Base-by-base conservation (phyloP, 306 rosid species). In the apple (Malus domestica) region DNA sequence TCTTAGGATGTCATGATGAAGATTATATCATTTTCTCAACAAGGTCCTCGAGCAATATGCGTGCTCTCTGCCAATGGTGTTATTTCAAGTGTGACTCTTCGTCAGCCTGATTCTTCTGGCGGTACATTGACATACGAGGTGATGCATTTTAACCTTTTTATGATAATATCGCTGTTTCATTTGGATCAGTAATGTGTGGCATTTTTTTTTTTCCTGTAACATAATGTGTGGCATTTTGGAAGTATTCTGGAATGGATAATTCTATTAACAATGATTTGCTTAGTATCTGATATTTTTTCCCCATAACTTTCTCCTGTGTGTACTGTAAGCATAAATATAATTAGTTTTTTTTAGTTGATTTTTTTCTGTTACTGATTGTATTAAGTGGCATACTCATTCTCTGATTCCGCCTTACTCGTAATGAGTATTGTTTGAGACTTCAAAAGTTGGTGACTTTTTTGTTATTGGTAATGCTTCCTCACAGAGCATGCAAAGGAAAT, bases 21-120 rank as follows among this genome's bases (percentile, higher is more conserved):
- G 90, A 82, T 94, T 57, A 94, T 94, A 87, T 94, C 98, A 55
- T 94, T 94, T 86, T 94, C 98, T 70, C 98, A 90, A 86, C 98
- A 94, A 89, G 98, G 97, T 61, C 96, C 97, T 44, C 91, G 90
- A 85, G 88, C 96, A 35, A 86, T 94, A 58, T 94, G 98, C 88
- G 86, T 94, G 79, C 91, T 94, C 66, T 91, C 98, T 4, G 98
- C 98, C 5, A 91, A 86, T 82, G 98, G 98, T 70, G 90, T 91
- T 59, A 94, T 94, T 83, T 91, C 97, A 22, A 91, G 98, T 49
- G 97, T 90, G 67, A 94, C 96, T 29, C 94, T 94, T 75, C 96
- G 96, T 80, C 98, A 94, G 80, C 96, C 98, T 19, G 94, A 94
- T 58, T 88, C 92, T 35, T 88, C 90, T 46, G 92, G 92, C 18